Base-by-base conservation (phyloP, 768 basidiomycete genomes). In the Psilocybe tampanensis region DNA sequence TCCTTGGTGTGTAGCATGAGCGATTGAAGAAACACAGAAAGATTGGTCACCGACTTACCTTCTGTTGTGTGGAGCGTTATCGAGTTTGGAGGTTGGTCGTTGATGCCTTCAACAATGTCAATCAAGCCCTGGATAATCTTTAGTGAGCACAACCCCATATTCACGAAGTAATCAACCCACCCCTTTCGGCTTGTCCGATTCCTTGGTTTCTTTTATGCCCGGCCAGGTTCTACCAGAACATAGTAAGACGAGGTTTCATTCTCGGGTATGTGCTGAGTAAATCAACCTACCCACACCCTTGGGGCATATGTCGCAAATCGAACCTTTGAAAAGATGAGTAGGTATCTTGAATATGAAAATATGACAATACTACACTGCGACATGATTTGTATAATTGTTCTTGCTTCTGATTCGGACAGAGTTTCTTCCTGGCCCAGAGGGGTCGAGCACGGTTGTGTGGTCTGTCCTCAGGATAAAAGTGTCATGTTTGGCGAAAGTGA, bases 71-170 rank as follows among this genome's bases (percentile, higher is more conserved):
- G 86, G 8, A 89, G 74, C 0, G 84, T 80, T 0, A 76, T 77
- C 43, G 74, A 67, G 60, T 88, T 83, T 0, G 83, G 80, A 6
- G 61, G 58, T 49, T 78, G 73, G 61, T 85, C 73, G 63, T 89
- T 88, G 12, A 86, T 80, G 43, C 84, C 82, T 63, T 85, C 82
- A 18, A 84, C 60, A 32, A 85, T 80, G 63, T 85, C 79, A 19
- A 79, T 69, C 55, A 79, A 74, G 12, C 80, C 80, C 74, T 79
- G 58, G 22, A 61, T 53, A 34, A 34, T 26, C 12, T 42, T 15
- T 22, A 7, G 17, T 29, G 8, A 52, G 22, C 43, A 15, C 34
- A 41, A 13, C 9, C 24, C 23, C 42, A 2, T 42, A 34, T 18
- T 4, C n/a, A n/a, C n/a, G n/a, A n/a, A n/a, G n/a, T n/a, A n/a